A percentile compares a stretch with the other conserved stretches of the same genome.
These are phyloP conservation scores for Coemansia furcata DNA, from an alignment of 192 early-diverging fungal species.

Conservation along the genomic window DNA sequence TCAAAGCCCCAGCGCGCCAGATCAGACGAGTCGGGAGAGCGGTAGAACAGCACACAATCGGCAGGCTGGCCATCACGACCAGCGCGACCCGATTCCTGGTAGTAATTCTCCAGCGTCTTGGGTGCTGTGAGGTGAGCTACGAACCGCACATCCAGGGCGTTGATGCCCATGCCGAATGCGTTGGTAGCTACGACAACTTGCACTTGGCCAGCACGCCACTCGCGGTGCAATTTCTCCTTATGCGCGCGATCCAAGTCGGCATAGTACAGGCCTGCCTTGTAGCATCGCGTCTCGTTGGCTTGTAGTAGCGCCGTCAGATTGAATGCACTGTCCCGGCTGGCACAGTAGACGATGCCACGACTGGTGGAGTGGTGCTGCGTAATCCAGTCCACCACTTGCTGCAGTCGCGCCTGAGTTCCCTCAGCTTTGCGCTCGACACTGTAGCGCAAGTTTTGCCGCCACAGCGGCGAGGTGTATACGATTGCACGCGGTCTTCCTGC, in stretches of 20 bases:
- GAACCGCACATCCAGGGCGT: conserved; percentile 53
- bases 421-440: conserved; percentile 56
- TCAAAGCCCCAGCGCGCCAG: conserved; percentile 61
- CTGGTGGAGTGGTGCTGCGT: conserved; percentile 37
- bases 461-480: conserved; percentile 61
- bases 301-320: conserved; percentile 53
- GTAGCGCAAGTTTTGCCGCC: conserved; percentile 64
- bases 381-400: conserved; percentile 61
- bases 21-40: conserved; percentile 61
- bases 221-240: conserved; percentile 40
- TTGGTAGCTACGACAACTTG: conserved; percentile 54
- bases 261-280: conserved; percentile 61
- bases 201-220: conserved; percentile 37
- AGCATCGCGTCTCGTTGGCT: conserved; percentile 46
- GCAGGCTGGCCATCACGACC: conserved; percentile 68
- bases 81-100: conserved; percentile 74
- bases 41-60: conserved; percentile 68
- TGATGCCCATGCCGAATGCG: conserved; percentile 58
- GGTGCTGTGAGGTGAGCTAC: conserved; percentile 53
- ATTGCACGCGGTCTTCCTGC: conserved; percentile 47
- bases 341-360: conserved; percentile 71
- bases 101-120: conserved; percentile 60
- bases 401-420: conserved; percentile 35
- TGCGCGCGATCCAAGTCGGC: conserved; percentile 58
- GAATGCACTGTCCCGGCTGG: conserved; percentile 63